Evolutionary conservation across 1,139 yeast genomes (phyloP).

Genomic region (Pichia sp.): DNA sequence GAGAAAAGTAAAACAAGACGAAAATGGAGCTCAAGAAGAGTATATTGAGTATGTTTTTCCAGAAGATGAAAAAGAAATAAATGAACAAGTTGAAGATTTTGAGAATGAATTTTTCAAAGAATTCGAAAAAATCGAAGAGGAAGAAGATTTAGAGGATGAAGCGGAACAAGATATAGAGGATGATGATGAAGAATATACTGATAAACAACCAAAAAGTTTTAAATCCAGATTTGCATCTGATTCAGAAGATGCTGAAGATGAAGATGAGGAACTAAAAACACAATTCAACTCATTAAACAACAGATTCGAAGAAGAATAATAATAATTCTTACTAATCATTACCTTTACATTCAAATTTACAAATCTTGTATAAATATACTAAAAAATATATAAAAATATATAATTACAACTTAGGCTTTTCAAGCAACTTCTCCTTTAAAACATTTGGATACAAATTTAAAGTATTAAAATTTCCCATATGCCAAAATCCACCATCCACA

Average conservation of each 20-base stretch:
- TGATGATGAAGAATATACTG: slow-evolving; percentile 1
- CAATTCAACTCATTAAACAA: not conserved
- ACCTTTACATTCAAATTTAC: not conserved
- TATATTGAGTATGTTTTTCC: slow-evolving; percentile 64
- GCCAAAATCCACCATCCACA: slow-evolving; percentile 94
- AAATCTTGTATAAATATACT: not conserved
- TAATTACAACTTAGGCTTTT: slow-evolving; percentile 24
- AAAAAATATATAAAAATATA: no score
- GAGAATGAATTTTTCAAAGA: slow-evolving; percentile 36
- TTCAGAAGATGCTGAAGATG: slow-evolving; percentile 4
- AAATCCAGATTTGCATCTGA: slow-evolving; percentile 14
- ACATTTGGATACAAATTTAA: slow-evolving; percentile 36
- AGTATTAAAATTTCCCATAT: slow-evolving; percentile 48
- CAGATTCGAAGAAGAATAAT: slow-evolving; percentile 9
- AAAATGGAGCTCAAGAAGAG: slow-evolving; percentile 48
- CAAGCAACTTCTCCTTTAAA: slow-evolving; percentile 26
- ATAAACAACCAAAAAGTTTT: not conserved
- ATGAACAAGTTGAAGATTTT: slow-evolving; percentile 17
- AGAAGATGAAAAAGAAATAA: slow-evolving; percentile 40
- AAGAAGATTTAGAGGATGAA: slow-evolving; percentile 44
- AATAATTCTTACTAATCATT: no score
- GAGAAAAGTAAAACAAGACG: slow-evolving; percentile 38
- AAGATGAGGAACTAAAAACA: not conserved
- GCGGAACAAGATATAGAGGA: slow-evolving; percentile 6
- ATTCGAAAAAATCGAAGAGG: slow-evolving; percentile 55